Percentiles rank a stretch among this genome's conserved stretches.
Evolutionary conservation across 2,329 filamentous ascomycete genomes (phyloP).

Genomic region (Microcyclospora tardicrescens): DNA sequence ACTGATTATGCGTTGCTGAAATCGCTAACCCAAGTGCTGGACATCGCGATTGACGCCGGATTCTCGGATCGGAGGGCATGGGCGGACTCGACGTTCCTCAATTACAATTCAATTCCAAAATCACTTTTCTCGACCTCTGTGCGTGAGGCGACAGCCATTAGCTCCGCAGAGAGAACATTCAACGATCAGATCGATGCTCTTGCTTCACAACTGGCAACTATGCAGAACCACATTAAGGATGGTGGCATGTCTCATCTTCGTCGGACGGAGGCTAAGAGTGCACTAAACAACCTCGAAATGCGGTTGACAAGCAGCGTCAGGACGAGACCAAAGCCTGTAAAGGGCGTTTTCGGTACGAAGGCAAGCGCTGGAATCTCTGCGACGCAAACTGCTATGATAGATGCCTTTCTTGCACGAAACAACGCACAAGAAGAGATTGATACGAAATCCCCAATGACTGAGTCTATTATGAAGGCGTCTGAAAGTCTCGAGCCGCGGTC

Average conservation of each 20-base stretch:
- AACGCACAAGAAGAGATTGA: too few relatives aligned
- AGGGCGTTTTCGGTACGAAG: slow-evolving; percentile 16
- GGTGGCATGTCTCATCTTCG: slow-evolving; percentile 59
- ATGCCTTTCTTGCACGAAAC: too few relatives aligned
- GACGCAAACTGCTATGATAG: too few relatives aligned
- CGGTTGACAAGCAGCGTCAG: slow-evolving; percentile 60
- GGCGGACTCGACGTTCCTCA: slow-evolving; percentile 15
- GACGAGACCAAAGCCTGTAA: slow-evolving; percentile 36
- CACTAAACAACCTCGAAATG: slow-evolving; percentile 45
- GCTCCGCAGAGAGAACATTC: not conserved
- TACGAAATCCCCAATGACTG: too few relatives aligned
- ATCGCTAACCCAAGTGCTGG: slow-evolving; percentile 41
- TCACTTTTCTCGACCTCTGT: not conserved
- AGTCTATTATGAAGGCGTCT: too few relatives aligned
- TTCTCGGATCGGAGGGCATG: not conserved
- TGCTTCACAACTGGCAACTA: not conserved
- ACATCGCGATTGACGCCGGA: not conserved
- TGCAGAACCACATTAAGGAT: slow-evolving; percentile 48
- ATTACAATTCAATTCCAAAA: not conserved
- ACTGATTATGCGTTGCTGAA: slow-evolving; percentile 59
- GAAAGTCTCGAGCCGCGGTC: too few relatives aligned
- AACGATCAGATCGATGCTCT: not conserved
- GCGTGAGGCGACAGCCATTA: not conserved
- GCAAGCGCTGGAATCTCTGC: not conserved
- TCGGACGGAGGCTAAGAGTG: slow-evolving; percentile 60